Evolutionary conservation across 2,329 filamentous ascomycete species (phyloP).

Genomic region (Trichophyton mentagrophytes): DNA sequence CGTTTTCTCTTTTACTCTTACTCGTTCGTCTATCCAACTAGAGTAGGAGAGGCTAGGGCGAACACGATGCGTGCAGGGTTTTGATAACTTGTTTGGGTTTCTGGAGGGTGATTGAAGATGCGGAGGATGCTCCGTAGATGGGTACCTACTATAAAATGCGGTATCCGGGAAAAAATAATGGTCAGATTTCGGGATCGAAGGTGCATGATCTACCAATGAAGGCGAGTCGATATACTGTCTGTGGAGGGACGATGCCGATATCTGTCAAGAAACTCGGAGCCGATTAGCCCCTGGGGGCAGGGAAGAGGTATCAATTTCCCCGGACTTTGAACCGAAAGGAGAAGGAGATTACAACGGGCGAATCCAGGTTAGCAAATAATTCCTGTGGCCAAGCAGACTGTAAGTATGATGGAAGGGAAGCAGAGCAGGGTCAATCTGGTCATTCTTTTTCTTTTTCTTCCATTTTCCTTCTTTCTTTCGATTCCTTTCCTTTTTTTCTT

Average conservation of each 20-base stretch:
- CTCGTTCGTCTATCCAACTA: not conserved
- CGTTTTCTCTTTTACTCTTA: not conserved
- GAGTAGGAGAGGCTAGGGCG: not conserved
- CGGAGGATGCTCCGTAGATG: not conserved
- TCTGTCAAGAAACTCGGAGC: not conserved
- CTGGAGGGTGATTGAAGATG: not conserved
- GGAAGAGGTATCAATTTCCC: not conserved
- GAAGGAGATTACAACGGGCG: not conserved
- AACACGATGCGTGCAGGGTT: not conserved
- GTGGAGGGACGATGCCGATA: conserved; percentile 1
- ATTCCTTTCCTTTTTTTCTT: not conserved
- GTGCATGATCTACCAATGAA: conserved; percentile 1
- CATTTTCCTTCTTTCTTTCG: not conserved
- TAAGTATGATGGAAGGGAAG: not conserved
- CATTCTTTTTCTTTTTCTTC: not conserved
- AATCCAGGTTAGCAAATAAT: not conserved
- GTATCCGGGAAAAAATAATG: not conserved
- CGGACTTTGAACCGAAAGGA: conserved; percentile 4
- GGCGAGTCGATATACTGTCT: not conserved
- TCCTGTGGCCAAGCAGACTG: not conserved
- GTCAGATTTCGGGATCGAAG: conserved; percentile 3
- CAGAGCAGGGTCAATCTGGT: not conserved
- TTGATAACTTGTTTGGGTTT: not conserved
- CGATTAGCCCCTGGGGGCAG: not conserved
- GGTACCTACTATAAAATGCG: not conserved